Evolutionary conservation across 1,284 basidiomycete species (phyloP), one percentile per base, ranked within the genome.

Genomic region (Microbotryum intermedium): DNA sequence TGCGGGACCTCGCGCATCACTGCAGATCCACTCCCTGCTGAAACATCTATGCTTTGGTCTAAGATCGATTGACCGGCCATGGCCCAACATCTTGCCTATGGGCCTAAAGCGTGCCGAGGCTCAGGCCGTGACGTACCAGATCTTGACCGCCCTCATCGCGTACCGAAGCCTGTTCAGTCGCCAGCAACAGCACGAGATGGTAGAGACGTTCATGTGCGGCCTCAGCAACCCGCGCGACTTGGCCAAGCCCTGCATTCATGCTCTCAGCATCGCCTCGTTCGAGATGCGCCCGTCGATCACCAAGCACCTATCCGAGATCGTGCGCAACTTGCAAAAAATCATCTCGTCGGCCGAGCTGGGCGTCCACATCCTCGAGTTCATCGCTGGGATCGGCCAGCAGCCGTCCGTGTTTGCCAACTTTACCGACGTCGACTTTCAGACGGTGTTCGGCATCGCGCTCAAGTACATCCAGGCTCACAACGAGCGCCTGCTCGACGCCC

Each of bases 381-480:
- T 98, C 34, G 83, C 84, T 51, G 86, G 94, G 62, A 82, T 97
- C 53, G 91, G 90, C 6, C 89, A 91, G 9, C 80, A 84, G 56
- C 85, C 83, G 0, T 76, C 81, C 2, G 79, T 97, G 18, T 90
- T 93, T 74, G 84, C 85, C 61, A 98, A 97, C 75, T 90, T 99
- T 68, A 94, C 89, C 8, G 90, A 94, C 68, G 82, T 80, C 51
- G 89, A 98, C 73, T 98, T 87, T 78, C 90, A 88, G 73, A 86
- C 89, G 78, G 88, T 98, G 0, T 97, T 99, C 71, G 90, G 88
- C 11, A 90, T 98, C 26, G 91, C 93, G 9, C 77, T 97, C 61
- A 88, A 93, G 73, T 98, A 97, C 76, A 85, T 99, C 60, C 87
- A 92, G 67, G 84, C 92, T 69, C 91, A 97, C 72, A 91, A 89